These are phyloP conservation scores for Monilinia fructigena DNA, from an alignment of 2,329 filamentous ascomycete genomes.

Conservation along the genomic window DNA sequence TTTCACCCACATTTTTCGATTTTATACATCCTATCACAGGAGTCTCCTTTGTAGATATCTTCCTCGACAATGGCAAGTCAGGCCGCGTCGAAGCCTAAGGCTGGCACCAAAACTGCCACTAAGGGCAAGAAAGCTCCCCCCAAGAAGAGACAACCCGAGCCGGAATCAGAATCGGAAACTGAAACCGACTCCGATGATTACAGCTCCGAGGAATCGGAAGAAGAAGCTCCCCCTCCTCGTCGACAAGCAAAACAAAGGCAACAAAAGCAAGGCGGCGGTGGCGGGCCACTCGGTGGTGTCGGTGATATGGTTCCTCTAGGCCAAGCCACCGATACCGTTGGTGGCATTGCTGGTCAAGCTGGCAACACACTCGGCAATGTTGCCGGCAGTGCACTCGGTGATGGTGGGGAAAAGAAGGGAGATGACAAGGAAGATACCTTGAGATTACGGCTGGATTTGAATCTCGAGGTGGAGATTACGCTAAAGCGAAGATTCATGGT, in stretches of 20 bases:
- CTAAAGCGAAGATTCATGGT: slow-evolving; percentile 76
- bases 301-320: slow-evolving; percentile 22
- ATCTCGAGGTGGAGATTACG: slow-evolving; percentile 77
- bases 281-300: slow-evolving; percentile 18
- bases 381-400: slow-evolving; percentile 8
- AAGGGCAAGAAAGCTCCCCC: slow-evolving; percentile 20
- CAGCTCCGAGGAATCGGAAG: slow-evolving; percentile 16
- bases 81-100: slow-evolving; percentile 18
- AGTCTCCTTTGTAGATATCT: neutral
- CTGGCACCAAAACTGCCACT: slow-evolving; percentile 14
- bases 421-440: slow-evolving; percentile 51
- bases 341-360: slow-evolving; percentile 14
- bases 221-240: slow-evolving; percentile 21
- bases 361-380: slow-evolving; percentile 21
- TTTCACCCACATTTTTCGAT: neutral
- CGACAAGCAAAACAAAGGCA: slow-evolving; percentile 18
- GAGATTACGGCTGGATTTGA: slow-evolving; percentile 69
- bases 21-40: neutral
- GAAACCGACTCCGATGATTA: slow-evolving; percentile 22
- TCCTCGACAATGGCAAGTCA: slow-evolving; percentile 18
- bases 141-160: slow-evolving; percentile 15
- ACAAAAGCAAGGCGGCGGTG: slow-evolving; percentile 14
- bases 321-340: slow-evolving; percentile 17
- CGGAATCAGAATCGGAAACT: slow-evolving; percentile 9
- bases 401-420: slow-evolving; percentile 26